Base-by-base conservation (phyloP, 495 filamentous ascomycete species). In the Penicillium mononematosum region DNA sequence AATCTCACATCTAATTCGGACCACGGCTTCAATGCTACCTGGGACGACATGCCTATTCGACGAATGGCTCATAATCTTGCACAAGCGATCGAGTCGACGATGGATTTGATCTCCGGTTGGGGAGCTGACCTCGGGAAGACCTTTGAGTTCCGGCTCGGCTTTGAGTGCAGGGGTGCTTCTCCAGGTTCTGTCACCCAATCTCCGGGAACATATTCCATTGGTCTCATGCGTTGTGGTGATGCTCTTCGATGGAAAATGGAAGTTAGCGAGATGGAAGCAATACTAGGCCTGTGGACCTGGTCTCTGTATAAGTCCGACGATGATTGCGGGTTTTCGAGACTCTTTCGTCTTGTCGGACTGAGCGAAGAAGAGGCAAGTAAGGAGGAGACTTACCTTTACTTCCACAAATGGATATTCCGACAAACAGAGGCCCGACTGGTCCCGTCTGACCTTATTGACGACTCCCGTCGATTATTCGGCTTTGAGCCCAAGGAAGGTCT, bases 391-490 rank as follows among this genome's bases (percentile, higher is more conserved):
- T 69, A 70, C 29, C 61, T 69, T 10, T 64, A 67, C 36, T 76
- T 72, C 50, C 62, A 70, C n/a, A 76, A 75, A 55, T 76, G 74
- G 72, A 74, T 76, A 2, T 71, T 63, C 29, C 62, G 68, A 2
- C 65, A 70, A 22, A 67, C 58, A 0, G 65, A 73, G 50, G 65
- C 69, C 0, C 58, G 25, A n/a, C 53, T 74, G 50, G 53, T 70
- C 11, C 58, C 67, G 8, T 56, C 64, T 0, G 62, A 61, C 3
- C 54, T 47, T 41, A 57, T 72, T 3, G 50, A 65, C 16, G 46
- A 59, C 8, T 55, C 66, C 0, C 39, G 49, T 3, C 64, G 59
- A 4, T 43, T 68, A 0, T 76, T 76, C 45, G 67, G 70, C 0
- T 61, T 56, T 25, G 51, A 58, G 1, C 56, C 64, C 0, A 55